Evolutionary conservation across 2,329 filamentous ascomycete species (phyloP).

Genomic region (Cryphonectria japonica): DNA sequence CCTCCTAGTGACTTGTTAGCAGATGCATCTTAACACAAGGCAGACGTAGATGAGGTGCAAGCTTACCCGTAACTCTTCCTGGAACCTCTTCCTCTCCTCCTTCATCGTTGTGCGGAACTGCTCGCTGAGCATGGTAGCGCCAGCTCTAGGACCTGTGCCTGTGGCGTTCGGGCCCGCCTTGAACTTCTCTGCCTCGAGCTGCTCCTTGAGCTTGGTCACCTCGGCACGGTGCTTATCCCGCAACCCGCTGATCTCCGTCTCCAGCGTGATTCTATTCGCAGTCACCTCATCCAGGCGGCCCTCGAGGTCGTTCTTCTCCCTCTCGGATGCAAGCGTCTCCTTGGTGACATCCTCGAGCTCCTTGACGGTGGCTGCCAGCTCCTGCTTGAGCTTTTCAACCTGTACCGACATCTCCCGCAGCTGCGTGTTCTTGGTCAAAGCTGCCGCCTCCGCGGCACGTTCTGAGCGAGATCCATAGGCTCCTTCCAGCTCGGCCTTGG

Average conservation of each 20-base stretch:
- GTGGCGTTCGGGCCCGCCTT: slow-evolving; percentile 43
- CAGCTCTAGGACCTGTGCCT: slow-evolving; percentile 43
- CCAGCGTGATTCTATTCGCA: slow-evolving; percentile 41
- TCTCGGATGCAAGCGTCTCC: slow-evolving; percentile 55
- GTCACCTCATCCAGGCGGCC: slow-evolving; percentile 46
- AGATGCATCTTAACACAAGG: background rate
- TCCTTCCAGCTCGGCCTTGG: slow-evolving; percentile 64
- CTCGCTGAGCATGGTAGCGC: slow-evolving; percentile 58
- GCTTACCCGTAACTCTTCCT: slow-evolving; percentile 56
- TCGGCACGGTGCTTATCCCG: slow-evolving; percentile 48
- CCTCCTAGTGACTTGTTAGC: slow-evolving; percentile 49
- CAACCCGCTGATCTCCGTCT: slow-evolving; percentile 43
- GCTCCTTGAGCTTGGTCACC: slow-evolving; percentile 50
- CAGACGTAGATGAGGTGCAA: background rate
- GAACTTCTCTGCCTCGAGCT: slow-evolving; percentile 55
- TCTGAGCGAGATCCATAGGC: slow-evolving; percentile 63
- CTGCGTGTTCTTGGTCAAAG: slow-evolving; percentile 54
- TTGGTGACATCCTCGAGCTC: slow-evolving; percentile 58
- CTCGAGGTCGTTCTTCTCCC: slow-evolving; percentile 53
- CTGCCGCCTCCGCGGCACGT: slow-evolving; percentile 61
- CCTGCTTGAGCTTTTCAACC: slow-evolving; percentile 53
- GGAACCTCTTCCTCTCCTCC: slow-evolving; percentile 60
- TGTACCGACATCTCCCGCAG: slow-evolving; percentile 51
- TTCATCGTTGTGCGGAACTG: slow-evolving; percentile 61
- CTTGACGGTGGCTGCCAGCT: slow-evolving; percentile 54